Evolutionary conservation across 2,329 filamentous ascomycete genomes (phyloP).

Genomic region (Coniochaeta sp.): DNA sequence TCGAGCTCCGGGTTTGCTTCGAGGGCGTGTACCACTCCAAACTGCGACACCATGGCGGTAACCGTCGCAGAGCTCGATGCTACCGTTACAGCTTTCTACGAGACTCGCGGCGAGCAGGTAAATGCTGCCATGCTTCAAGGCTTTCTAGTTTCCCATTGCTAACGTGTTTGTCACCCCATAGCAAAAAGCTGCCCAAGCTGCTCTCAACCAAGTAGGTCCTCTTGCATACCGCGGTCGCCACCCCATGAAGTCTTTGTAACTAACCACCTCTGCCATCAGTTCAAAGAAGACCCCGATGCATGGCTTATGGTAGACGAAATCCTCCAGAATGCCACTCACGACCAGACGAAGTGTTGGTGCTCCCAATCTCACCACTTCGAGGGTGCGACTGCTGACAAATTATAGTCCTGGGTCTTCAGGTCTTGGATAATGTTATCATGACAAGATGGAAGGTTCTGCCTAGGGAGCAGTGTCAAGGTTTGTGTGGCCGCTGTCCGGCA

Average conservation of each 20-base stretch:
- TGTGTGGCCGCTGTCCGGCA: conserved; percentile 13
- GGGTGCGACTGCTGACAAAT: conserved; percentile 18
- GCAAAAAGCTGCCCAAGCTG: conserved; percentile 94
- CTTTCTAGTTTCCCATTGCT: conserved; percentile 16
- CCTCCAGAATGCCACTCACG: conserved; percentile 83
- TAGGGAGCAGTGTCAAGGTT: conserved; percentile 89
- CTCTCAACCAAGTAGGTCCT: conserved; percentile 75
- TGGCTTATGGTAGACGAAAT: conserved; percentile 98
- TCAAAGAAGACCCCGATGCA: conserved; percentile 97
- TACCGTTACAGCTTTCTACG: conserved; percentile 94
- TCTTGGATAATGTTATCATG: conserved; percentile 96
- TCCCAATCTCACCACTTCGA: conserved; percentile 4
- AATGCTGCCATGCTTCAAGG: conserved; percentile 21
- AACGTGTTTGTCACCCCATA: conserved; percentile 35
- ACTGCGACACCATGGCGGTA: conserved; percentile 49
- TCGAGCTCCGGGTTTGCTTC: conserved; percentile 1
- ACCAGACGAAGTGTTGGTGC: conserved; percentile 87
- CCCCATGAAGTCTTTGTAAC: neutral
- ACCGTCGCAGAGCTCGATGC: conserved; percentile 92
- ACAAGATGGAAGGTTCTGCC: conserved; percentile 98
- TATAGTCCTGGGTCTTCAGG: conserved; percentile 84
- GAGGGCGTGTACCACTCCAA: neutral
- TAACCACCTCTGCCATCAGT: conserved; percentile 43
- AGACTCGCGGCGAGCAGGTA: conserved; percentile 90
- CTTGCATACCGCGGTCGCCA: conserved; percentile 9